Evolutionary conservation across 2,329 filamentous ascomycete species (phyloP).

Genomic region (Alternaria angustiovoidea): DNA sequence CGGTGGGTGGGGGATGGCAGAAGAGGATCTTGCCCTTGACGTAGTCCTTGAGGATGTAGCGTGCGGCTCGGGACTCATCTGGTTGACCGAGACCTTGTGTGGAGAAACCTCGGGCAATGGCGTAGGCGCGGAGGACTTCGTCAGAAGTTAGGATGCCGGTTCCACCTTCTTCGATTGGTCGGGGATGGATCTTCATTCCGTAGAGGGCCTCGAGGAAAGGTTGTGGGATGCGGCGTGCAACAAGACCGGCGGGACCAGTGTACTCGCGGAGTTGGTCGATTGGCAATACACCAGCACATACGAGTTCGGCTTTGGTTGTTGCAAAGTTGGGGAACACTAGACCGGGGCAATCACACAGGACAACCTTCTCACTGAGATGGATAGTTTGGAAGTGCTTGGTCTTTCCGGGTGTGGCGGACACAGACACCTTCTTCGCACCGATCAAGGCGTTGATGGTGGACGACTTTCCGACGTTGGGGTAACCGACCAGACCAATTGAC

Average conservation of each 20-base stretch:
- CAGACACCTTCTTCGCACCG: slow-evolving; percentile 97
- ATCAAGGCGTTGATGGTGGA: slow-evolving; percentile 99
- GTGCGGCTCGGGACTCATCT: slow-evolving; percentile 89
- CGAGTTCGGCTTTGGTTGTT: slow-evolving; percentile 93
- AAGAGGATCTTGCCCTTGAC: slow-evolving; percentile 95
- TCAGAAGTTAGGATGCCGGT: slow-evolving; percentile 84
- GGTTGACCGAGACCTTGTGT: slow-evolving; percentile 90
- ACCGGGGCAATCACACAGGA: slow-evolving; percentile 97
- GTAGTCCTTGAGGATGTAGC: slow-evolving; percentile 94
- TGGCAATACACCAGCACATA: slow-evolving; percentile 91
- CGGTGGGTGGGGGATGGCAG: slow-evolving; percentile 82
- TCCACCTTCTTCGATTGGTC: slow-evolving; percentile 89
- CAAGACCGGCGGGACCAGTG: slow-evolving; percentile 82
- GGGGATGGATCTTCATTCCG: slow-evolving; percentile 84
- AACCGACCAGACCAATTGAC: slow-evolving; percentile 92
- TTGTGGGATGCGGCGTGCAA: slow-evolving; percentile 85
- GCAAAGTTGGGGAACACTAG: slow-evolving; percentile 99
- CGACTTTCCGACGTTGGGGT: slow-evolving; percentile 98
- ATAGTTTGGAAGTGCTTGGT: slow-evolving; percentile 99
- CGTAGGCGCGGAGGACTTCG: slow-evolving; percentile 86
- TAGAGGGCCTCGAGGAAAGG: slow-evolving; percentile 91
- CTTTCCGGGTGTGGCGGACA: slow-evolving; percentile 96
- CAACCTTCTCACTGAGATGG: slow-evolving; percentile 85
- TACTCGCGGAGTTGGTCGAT: slow-evolving; percentile 97
- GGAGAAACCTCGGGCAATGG: slow-evolving; percentile 86